Percentiles rank a stretch among this genome's conserved stretches.
Evolutionary conservation across 2,329 filamentous ascomycete genomes (phyloP).

Genomic region (Fusarium mundagurra): DNA sequence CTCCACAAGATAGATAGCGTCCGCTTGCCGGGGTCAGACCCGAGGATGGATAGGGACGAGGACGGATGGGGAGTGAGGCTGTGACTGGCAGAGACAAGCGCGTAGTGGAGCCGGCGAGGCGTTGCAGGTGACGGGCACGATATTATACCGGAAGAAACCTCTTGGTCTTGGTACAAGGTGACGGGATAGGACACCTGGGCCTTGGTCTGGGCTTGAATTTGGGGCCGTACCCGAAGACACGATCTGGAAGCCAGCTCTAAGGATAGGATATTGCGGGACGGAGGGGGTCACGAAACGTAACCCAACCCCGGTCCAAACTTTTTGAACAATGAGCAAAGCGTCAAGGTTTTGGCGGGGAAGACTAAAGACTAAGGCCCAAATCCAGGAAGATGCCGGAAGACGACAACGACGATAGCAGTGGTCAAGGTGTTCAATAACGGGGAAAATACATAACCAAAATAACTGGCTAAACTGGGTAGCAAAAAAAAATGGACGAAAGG

Average conservation of each 20-base stretch:
- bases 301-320: slow-evolving; percentile 32
- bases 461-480: slow-evolving; percentile 11
- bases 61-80: slow-evolving; percentile 30
- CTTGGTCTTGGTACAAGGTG: slow-evolving; percentile 44
- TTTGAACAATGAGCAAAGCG: slow-evolving; percentile 21
- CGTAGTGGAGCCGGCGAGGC: slow-evolving; percentile 42
- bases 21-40: slow-evolving; percentile 41
- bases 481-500: not conserved
- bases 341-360: slow-evolving; percentile 34
- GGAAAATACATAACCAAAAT: slow-evolving; percentile 15
- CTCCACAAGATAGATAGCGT: slow-evolving; percentile 43
- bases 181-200: slow-evolving; percentile 32
- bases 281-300: slow-evolving; percentile 40
- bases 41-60: slow-evolving; percentile 43
- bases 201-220: not conserved
- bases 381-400: slow-evolving; percentile 35
- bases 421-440: not conserved
- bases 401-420: not conserved
- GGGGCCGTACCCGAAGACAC: slow-evolving; percentile 17
- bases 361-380: slow-evolving; percentile 7
- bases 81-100: slow-evolving; percentile 42
- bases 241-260: slow-evolving; percentile 33
- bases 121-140: slow-evolving; percentile 47
- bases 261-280: slow-evolving; percentile 35
- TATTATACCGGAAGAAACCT: slow-evolving; percentile 49